phyloP scores from a whole-genome alignment of 345 rosid species.

The Eucalyptus sideroxylon region DNA sequence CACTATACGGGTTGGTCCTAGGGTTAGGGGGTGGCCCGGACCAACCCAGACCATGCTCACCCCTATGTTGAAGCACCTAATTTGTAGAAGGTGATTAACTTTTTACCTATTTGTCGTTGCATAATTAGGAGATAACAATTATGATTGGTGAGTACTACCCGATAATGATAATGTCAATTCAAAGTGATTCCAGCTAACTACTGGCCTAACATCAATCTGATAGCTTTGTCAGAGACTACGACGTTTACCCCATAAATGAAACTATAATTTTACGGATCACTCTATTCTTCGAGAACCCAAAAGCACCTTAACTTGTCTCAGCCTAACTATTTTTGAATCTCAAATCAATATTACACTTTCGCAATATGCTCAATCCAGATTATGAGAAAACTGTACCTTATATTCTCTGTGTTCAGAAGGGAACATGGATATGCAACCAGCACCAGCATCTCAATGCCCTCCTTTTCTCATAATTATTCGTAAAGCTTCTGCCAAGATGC shows the following conservation, averaged over 20 bases:
- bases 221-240: neutral
- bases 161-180: neutral
- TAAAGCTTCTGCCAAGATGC: neutral
- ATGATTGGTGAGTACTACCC: neutral
- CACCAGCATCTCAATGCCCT: neutral
- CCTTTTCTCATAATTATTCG: neutral
- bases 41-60: no score
- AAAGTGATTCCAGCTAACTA: neutral
- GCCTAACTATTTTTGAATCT: neutral
- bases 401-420: neutral
- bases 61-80: neutral
- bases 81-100: neutral
- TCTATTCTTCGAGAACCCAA: neutral
- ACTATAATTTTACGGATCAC: neutral
- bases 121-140: neutral
- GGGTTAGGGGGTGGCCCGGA: no score
- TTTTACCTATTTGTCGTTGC: neutral
- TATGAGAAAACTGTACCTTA: neutral
- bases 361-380: neutral
- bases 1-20: no score
- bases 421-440: neutral
- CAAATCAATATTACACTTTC: neutral
- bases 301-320: neutral
- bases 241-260: neutral
- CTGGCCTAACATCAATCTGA: neutral